Evolutionary conservation across 2,329 filamentous ascomycete species (phyloP), one percentile per base, ranked within the genome.

Genomic region (Colletotrichum filicis): DNA sequence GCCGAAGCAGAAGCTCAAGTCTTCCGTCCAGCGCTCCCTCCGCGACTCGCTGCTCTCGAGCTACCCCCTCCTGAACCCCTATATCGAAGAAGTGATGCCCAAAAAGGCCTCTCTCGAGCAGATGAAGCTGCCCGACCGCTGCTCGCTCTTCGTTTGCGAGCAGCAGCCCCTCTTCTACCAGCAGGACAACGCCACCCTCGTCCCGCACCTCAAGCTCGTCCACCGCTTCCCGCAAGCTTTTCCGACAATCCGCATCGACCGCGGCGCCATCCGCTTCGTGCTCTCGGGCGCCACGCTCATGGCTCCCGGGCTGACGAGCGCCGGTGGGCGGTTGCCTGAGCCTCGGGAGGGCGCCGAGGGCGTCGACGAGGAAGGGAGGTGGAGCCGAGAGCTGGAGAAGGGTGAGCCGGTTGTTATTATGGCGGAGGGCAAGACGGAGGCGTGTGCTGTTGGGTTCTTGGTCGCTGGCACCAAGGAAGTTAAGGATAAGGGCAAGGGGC

Each of bases 1-100:
- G 76, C 92, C 94, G 69, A 97, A 97, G 86, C 95, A 95, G 78
- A 98, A 98, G 88, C 94, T 98, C 84, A 99, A 98, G 86, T 98
- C 96, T 76, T 98, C 95, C 28, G 94, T 95, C 69, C 95, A 98
- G 87, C 94, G 97, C 80, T 90, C 87, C 76, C 92, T 99, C 78
- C 94, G 97, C 78, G 89, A 92, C 79, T 94, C 94, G 79, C 90
- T 98, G 76, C 87, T 97, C 76, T 89, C 94, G 72, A 93, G 93
- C 66, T 98, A 97, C 85, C 97, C 97, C 3, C 90, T 94, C 64
- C 92, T 98, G 64, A 91, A 92, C 77, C 94, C 94, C 1, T 90
- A 95, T 85, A 97, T 98, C 83, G 97, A 99, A 83, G 94, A 97
- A 82, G 92, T 98, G 78, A 88, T 99, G 76, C 97, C 97, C 63